Evolutionary conservation across 2,329 filamentous ascomycete species (phyloP).

Genomic region (Botrytis paeoniae): DNA sequence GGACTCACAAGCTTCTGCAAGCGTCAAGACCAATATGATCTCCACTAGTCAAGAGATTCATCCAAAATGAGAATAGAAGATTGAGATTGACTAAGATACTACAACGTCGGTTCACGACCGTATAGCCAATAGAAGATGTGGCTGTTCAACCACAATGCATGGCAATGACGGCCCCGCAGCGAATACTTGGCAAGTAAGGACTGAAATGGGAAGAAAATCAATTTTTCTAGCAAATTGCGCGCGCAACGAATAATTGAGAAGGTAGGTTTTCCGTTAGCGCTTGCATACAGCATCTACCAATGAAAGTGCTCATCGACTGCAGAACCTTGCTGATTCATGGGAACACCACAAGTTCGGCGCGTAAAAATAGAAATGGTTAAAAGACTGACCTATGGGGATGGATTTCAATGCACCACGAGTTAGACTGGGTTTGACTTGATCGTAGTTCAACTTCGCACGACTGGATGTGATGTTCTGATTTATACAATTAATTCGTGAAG

Average conservation of each 20-base stretch:
- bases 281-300: conserved; percentile 18
- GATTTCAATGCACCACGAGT: not conserved
- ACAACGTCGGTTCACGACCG: conserved; percentile 1
- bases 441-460: conserved; percentile 6
- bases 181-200: conserved; percentile 10
- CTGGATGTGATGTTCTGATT: conserved; percentile 17
- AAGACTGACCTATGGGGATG: not conserved
- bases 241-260: conserved; percentile 15
- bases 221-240: conserved; percentile 17
- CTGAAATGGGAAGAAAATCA: not conserved
- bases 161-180: not conserved
- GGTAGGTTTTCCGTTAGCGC: conserved; percentile 6
- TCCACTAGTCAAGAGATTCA: not conserved
- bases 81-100: conserved; percentile 9
- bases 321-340: conserved; percentile 12
- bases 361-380: conserved; percentile 17
- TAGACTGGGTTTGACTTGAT: conserved; percentile 10
- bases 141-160: conserved; percentile 9
- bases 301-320: conserved; percentile 5
- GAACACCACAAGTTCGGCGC: conserved; percentile 11
- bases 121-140: conserved; percentile 9
- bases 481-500: conserved; percentile 1
- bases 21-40: conserved; percentile 16
- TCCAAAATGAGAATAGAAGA: not conserved
- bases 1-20: not conserved